A percentile compares a stretch with the other conserved stretches of the same genome.
Conservation (phyloP, 2,329 filamentous ascomycete genomes). For the Scedosporium minutisporum region DNA sequence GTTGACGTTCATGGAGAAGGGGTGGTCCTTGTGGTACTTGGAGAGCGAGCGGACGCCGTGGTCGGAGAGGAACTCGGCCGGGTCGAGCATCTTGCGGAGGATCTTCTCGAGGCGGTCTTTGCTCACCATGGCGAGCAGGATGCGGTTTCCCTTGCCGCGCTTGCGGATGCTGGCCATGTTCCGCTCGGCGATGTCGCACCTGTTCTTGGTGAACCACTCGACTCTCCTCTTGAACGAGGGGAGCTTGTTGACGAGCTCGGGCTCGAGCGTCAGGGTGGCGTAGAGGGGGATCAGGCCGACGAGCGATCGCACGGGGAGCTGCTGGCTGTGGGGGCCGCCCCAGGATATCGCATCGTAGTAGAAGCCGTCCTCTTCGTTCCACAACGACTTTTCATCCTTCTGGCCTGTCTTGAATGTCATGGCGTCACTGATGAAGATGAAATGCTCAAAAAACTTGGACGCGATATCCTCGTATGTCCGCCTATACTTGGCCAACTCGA, state of each 20-base stretch:
- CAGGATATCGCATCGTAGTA: conserved; percentile 98
- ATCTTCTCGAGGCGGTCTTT: conserved; percentile 88
- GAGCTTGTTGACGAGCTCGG: conserved; percentile 83
- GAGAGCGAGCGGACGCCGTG: conserved; percentile 88
- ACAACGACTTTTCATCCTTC: conserved; percentile 71
- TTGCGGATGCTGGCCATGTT: conserved; percentile 92
- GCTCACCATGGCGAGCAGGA: conserved; percentile 83
- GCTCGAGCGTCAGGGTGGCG: conserved; percentile 83
- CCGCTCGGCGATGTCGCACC: conserved; percentile 75
- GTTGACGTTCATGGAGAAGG: conserved; percentile 92
- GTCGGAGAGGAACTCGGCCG: conserved; percentile 83
- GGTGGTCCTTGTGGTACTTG: conserved; percentile 81
- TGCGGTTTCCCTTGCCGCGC: conserved; percentile 80
- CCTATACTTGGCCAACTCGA: conserved; percentile 90
- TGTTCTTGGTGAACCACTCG: conserved; percentile 89
- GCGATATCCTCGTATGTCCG: conserved; percentile 95
- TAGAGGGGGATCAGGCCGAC: conserved; percentile 92
- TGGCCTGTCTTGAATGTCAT: conserved; percentile 74
- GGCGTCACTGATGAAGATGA: conserved; percentile 93
- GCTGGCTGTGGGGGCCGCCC: conserved; percentile 86
- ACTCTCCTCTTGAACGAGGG: conserved; percentile 88
- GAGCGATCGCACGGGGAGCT: conserved; percentile 82
- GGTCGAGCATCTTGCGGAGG: conserved; percentile 82
- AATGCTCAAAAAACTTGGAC: conserved; percentile 98
- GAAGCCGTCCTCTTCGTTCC: conserved; percentile 95